Conservation (phyloP, 2,329 filamentous ascomycete species). For the Apiospora sp. region DNA sequence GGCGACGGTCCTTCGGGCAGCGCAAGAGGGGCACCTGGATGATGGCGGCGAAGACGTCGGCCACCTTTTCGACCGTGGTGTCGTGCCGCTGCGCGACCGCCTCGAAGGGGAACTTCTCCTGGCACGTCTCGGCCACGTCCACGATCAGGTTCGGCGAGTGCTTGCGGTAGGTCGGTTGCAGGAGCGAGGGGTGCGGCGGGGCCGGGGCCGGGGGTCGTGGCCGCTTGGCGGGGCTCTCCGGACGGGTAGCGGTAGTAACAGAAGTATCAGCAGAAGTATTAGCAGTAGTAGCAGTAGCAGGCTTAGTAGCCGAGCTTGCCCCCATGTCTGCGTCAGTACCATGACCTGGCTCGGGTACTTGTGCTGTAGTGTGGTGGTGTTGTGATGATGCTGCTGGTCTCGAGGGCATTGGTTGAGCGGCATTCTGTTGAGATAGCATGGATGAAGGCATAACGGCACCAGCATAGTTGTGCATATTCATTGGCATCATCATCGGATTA, state of each 20-base stretch:
- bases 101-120: slow-evolving; percentile 54
- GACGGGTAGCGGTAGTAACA: background rate
- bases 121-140: slow-evolving; percentile 58
- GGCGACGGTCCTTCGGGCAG: slow-evolving; percentile 52
- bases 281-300: background rate
- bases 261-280: background rate
- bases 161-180: slow-evolving; percentile 44
- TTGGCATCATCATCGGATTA: slow-evolving; percentile 39
- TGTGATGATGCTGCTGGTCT: background rate
- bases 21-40: slow-evolving; percentile 57
- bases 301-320: background rate
- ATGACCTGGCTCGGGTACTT: background rate
- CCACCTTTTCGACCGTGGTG: slow-evolving; percentile 51
- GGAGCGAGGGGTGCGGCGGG: slow-evolving; percentile 35
- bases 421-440: background rate
- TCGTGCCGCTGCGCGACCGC: slow-evolving; percentile 55
- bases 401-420: background rate
- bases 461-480: slow-evolving; percentile 32
- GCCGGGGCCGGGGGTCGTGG: background rate
- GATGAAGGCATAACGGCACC: slow-evolving; percentile 30
- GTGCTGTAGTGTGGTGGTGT: background rate
- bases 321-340: background rate
- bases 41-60: slow-evolving; percentile 56
- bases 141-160: slow-evolving; percentile 51
- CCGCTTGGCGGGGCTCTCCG: background rate